Base-by-base conservation (phyloP, 2,329 filamentous ascomycete species). In the Phialocephala sp. region DNA sequence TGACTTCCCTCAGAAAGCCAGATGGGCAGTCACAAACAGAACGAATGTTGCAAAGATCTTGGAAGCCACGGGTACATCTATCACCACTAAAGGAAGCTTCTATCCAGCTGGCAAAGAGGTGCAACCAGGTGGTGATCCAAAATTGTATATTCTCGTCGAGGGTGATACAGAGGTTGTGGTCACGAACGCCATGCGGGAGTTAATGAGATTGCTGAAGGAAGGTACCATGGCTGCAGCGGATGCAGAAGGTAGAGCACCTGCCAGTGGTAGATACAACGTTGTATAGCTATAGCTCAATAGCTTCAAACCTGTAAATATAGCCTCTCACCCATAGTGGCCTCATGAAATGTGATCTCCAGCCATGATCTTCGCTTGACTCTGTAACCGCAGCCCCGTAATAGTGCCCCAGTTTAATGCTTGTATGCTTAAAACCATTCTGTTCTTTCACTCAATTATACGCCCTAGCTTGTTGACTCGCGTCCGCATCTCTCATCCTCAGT, bases 1-100 rank as follows among this genome's bases (percentile, higher is more conserved):
- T 79, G 95, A 99, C 80, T 98, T 98, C 79, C 95, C 95, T 39
- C 95, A 99, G 78, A 98, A 97, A 83, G 95, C 95, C 69, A 88
- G 95, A 73, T 99, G 95, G 95, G 94, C 93, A 12, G 95, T 99
- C 80, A 99, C 95, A 45, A 99, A 99, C 78, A 89, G 95, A 70
- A 98, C 95, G 41, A 99, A 99, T 75, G 95, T 99, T 64, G 94
- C 94, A 72, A 99, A 98, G 84, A 97, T 99, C 72, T 85, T 99
- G 70, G 95, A 99, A 76, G 87, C 92, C 11, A 97, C 94, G 0
- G 94, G 93, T 47, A 97, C 94, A 1, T 97, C 93, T 8, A 99
- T 99, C 77, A 99, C 95, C 0, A 97, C 93, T 54, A 99, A 99
- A 82, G 95, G 95, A 71, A 95, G 86, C 67, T 98, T 93, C 78